Evolutionary conservation across 768 basidiomycete species (phyloP).

Genomic region (Steccherinum ochraceum): DNA sequence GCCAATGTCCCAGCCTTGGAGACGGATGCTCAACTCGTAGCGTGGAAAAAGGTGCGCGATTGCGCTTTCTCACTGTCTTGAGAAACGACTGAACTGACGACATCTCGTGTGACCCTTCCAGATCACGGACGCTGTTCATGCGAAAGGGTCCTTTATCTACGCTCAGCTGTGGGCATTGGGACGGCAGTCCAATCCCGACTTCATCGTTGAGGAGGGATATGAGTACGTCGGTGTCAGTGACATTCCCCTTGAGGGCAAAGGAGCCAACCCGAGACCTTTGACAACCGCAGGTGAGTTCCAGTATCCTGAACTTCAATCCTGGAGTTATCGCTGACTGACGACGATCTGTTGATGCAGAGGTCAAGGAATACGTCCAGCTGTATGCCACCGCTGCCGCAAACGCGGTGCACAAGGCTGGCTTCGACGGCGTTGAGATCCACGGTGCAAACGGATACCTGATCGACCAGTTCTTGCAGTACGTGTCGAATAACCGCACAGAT

Average conservation of each 20-base stretch:
- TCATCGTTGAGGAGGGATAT: constrained; percentile 31
- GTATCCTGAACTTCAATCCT: too few species aligned
- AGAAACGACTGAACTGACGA: too few species aligned
- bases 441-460: constrained; percentile 17
- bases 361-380: constrained; percentile 30
- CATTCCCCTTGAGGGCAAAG: not conserved
- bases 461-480: constrained; percentile 32
- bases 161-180: constrained; percentile 59
- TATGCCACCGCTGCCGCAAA: constrained; percentile 12
- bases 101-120: too few species aligned
- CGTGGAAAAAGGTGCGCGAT: constrained; percentile 39
- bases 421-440: constrained; percentile 7
- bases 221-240: too few species aligned
- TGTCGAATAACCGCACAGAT: too few species aligned
- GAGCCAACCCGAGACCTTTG: too few species aligned
- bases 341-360: too few species aligned
- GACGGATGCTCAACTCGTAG: constrained; percentile 39
- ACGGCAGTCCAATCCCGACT: constrained; percentile 27
- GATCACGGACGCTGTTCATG: too few species aligned
- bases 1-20: constrained; percentile 52
- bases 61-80: not conserved
- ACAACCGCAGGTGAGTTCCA: too few species aligned
- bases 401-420: constrained; percentile 24
- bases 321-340: too few species aligned
- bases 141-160: too few species aligned